phyloP scores from a whole-genome alignment of 768 basidiomycete species.

The Pseudohyphozyma bogoriensis region DNA sequence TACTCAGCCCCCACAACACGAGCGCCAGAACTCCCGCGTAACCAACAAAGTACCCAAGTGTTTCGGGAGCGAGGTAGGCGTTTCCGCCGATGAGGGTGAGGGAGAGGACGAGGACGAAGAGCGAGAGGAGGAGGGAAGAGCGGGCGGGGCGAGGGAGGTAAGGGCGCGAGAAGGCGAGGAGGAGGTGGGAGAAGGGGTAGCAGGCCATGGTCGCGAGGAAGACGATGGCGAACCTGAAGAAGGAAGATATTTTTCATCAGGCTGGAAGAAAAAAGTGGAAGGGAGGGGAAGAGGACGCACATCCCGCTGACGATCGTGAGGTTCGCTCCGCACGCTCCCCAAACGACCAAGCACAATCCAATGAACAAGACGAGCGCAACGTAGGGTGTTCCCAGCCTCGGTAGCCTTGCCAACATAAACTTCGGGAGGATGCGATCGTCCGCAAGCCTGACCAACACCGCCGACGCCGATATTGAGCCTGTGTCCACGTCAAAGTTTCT shows the following conservation, averaged over 20 bases:
- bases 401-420: slow-evolving; percentile 46
- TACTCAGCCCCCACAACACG: slow-evolving; percentile 47
- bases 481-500: slow-evolving; percentile 49
- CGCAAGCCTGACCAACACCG: slow-evolving; percentile 2
- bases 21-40: slow-evolving; percentile 50
- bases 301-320: slow-evolving; percentile 46
- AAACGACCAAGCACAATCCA: slow-evolving; percentile 47
- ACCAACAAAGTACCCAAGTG: slow-evolving; percentile 47
- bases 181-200: slow-evolving; percentile 14
- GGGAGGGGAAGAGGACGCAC: slow-evolving; percentile 25
- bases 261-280: slow-evolving; percentile 5
- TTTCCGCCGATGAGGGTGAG: slow-evolving; percentile 10
- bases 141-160: background rate
- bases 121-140: slow-evolving; percentile 9
- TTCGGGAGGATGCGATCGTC: slow-evolving; percentile 53
- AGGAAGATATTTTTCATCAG: too few relatives aligned
- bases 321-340: slow-evolving; percentile 50
- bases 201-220: slow-evolving; percentile 54
- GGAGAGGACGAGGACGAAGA: slow-evolving; percentile 1
- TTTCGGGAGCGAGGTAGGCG: slow-evolving; percentile 1
- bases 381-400: slow-evolving; percentile 48
- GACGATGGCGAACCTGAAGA: slow-evolving; percentile 46
- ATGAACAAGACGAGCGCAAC: slow-evolving; percentile 48
- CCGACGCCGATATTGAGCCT: slow-evolving; percentile 17
- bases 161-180: slow-evolving; percentile 3